Percentiles rank a stretch among this genome's conserved stretches.
phyloP scores from a whole-genome alignment of 495 filamentous ascomycete genomes.

The Pyronema omphalodes region DNA sequence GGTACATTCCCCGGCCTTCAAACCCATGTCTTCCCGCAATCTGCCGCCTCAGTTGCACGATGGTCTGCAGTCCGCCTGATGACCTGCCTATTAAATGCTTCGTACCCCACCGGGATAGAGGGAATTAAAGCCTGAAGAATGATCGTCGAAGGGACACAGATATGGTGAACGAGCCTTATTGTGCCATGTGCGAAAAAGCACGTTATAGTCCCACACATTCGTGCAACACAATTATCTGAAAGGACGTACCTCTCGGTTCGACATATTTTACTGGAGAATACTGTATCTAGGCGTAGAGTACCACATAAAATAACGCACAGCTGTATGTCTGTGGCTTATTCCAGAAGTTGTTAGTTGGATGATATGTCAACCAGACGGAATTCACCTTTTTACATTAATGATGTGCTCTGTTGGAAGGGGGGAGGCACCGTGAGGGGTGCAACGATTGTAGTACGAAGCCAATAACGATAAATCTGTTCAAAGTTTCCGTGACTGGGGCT shows the following conservation, averaged over 20 bases:
- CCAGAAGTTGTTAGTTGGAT: not conserved
- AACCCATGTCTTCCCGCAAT: constrained; percentile 2
- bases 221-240: too few species aligned
- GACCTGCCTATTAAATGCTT: not conserved
- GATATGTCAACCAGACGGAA: not conserved
- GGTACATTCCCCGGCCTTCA: not conserved
- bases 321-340: not conserved
- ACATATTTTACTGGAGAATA: not conserved
- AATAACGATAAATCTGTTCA: too few species aligned
- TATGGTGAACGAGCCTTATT: not conserved
- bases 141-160: not conserved
- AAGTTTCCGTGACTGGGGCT: too few species aligned
- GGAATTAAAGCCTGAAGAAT: not conserved
- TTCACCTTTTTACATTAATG: not conserved
- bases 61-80: not conserved
- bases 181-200: not conserved
- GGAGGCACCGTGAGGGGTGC: not conserved
- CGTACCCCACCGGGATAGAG: not conserved
- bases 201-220: not conserved
- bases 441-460: too few species aligned
- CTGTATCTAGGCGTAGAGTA: not conserved
- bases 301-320: not conserved
- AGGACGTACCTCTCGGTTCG: not conserved
- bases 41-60: not conserved
- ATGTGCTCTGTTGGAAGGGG: not conserved